These are phyloP conservation scores for Dichomitus squalens DNA, from an alignment of 1,284 basidiomycete species.

Conservation along the genomic window DNA sequence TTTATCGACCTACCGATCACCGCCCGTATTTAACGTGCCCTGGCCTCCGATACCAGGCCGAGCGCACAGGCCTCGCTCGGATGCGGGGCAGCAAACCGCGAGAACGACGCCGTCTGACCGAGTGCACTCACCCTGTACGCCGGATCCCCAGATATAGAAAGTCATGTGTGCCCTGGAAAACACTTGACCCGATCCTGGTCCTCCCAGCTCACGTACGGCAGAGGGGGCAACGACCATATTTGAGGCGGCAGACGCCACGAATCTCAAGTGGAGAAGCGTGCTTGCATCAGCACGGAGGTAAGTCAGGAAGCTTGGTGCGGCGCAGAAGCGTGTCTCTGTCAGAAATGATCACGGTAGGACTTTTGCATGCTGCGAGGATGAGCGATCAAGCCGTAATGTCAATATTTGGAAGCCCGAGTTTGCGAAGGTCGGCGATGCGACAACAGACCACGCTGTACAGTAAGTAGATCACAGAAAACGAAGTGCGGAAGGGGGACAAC, in stretches of 20 bases:
- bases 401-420: too few species aligned
- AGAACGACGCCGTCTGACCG: constrained; percentile 7
- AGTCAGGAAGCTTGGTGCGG: neutral
- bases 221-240: neutral
- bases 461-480: too few species aligned
- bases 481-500: too few species aligned
- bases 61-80: too few species aligned
- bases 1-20: too few species aligned
- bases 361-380: too few species aligned
- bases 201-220: neutral
- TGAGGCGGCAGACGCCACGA: constrained; percentile 8
- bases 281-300: neutral
- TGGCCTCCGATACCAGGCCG: too few species aligned
- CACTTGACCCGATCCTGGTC: constrained; percentile 3
- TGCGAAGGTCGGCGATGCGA: too few species aligned
- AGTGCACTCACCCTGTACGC: constrained; percentile 8
- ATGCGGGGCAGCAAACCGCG: too few species aligned
- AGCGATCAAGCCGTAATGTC: too few species aligned
- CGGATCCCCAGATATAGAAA: constrained; percentile 16
- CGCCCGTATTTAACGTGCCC: too few species aligned
- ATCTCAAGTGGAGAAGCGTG: neutral
- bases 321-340: neutral
- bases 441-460: too few species aligned
- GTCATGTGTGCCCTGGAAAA: constrained; percentile 19
- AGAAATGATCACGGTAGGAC: neutral